Evolutionary conservation across 768 basidiomycete species (phyloP).

Genomic region (Hygrocybe coccinea): DNA sequence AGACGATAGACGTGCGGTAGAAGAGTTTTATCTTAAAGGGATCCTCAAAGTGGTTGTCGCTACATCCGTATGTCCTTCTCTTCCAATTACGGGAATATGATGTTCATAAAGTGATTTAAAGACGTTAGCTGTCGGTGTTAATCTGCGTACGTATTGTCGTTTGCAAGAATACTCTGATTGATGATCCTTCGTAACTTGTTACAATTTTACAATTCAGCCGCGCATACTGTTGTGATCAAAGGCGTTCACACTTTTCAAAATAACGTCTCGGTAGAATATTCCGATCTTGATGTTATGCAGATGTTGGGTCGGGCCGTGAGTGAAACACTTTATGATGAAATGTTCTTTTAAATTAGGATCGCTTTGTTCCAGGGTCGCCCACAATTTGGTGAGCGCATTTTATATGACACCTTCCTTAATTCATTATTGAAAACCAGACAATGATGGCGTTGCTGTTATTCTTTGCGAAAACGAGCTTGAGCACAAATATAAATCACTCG

Average conservation of each 20-base stretch:
- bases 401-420: not conserved
- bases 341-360: not conserved
- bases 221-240: slow-evolving; percentile 89
- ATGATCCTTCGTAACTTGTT: slow-evolving; percentile 1
- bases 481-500: slow-evolving; percentile 63
- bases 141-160: slow-evolving; percentile 61
- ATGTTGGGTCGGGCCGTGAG: slow-evolving; percentile 93
- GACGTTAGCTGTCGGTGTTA: slow-evolving; percentile 96
- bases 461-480: slow-evolving; percentile 73
- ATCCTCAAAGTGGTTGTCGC: slow-evolving; percentile 65
- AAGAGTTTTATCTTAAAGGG: slow-evolving; percentile 66
- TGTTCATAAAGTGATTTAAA: slow-evolving; percentile 25
- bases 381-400: slow-evolving; percentile 63
- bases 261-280: slow-evolving; percentile 69
- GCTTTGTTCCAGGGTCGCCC: slow-evolving; percentile 62
- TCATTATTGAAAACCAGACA: slow-evolving; percentile 44
- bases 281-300: slow-evolving; percentile 89
- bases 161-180: too few species aligned
- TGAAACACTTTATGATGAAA: not conserved
- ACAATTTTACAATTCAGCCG: slow-evolving; percentile 47
- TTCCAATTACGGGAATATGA: not conserved
- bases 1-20: slow-evolving; percentile 68
- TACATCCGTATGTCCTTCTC: slow-evolving; percentile 61
- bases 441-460: slow-evolving; percentile 78
- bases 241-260: slow-evolving; percentile 81